These are phyloP conservation scores for Salvia miltiorrhiza DNA, from an alignment of 257 asterid genomes.

Conservation along the genomic window DNA sequence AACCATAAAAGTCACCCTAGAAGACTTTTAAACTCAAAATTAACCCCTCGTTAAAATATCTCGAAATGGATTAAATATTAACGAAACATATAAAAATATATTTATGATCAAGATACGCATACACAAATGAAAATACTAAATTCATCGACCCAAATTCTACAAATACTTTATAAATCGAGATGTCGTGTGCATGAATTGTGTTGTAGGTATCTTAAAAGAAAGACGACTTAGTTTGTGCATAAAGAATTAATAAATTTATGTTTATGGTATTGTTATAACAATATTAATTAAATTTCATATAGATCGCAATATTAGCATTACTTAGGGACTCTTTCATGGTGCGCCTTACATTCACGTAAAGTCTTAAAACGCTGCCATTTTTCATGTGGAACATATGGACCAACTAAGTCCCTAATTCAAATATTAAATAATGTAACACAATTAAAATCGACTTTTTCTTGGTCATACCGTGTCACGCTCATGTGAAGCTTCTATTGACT, in stretches of 20 bases:
- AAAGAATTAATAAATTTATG: background rate
- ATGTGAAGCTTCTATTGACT: constrained; percentile 7
- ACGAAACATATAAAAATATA: too few relatives aligned
- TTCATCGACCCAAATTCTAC: background rate
- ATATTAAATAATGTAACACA: background rate
- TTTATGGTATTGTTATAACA: background rate
- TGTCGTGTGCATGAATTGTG: background rate
- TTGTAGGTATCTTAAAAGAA: background rate
- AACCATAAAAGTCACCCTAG: too few relatives aligned
- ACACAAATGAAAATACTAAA: background rate
- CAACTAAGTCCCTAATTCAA: background rate
- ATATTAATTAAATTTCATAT: background rate
- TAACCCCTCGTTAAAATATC: too few relatives aligned
- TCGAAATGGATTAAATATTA: too few relatives aligned
- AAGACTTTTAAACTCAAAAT: too few relatives aligned
- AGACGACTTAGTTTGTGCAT: background rate
- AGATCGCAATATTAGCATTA: background rate
- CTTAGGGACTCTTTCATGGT: background rate
- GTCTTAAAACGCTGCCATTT: constrained; percentile 25
- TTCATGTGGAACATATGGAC: background rate
- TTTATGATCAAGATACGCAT: too few relatives aligned
- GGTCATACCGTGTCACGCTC: background rate
- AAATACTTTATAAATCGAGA: background rate
- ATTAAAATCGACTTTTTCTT: background rate
- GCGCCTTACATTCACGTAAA: background rate